Evolutionary conservation across 140 eudicot species (phyloP).

Genomic region (Bidens hawaiensis): DNA sequence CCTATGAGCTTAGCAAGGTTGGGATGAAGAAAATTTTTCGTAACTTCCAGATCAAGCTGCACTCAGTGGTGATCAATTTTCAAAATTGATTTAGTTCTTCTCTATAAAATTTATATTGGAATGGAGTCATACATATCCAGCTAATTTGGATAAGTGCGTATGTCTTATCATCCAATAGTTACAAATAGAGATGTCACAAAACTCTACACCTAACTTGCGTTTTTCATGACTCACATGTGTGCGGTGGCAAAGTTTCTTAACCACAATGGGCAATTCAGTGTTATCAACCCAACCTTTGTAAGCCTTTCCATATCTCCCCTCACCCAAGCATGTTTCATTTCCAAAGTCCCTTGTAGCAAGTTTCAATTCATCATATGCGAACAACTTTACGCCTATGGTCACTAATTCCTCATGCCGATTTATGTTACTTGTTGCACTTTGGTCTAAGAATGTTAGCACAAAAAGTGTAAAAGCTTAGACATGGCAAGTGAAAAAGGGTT

Average conservation of each 20-base stretch:
- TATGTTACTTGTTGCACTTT: background rate
- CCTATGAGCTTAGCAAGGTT: constrained; percentile 25
- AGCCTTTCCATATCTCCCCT: background rate
- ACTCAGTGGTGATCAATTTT: background rate
- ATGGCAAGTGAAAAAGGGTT: too few species aligned
- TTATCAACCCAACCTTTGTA: constrained; percentile 7
- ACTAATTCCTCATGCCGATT: background rate
- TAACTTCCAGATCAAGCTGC: constrained; percentile 15
- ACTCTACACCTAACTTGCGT: too few species aligned
- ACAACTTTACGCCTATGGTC: background rate
- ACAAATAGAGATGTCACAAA: too few species aligned
- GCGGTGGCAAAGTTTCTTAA: constrained; percentile 1
- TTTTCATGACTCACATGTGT: background rate
- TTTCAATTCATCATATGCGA: constrained; percentile 2
- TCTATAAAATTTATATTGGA: too few species aligned
- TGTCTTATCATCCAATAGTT: too few species aligned
- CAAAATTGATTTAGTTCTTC: too few species aligned
- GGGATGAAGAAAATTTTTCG: constrained; percentile 16
- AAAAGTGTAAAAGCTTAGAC: too few species aligned
- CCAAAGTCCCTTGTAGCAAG: background rate
- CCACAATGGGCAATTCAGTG: background rate
- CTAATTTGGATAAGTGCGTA: background rate
- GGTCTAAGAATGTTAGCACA: background rate
- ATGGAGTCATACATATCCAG: too few species aligned
- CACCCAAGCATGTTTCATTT: background rate